Conservation (phyloP, 345 rosid species). For the Eucalyptus polyanthemos region DNA sequence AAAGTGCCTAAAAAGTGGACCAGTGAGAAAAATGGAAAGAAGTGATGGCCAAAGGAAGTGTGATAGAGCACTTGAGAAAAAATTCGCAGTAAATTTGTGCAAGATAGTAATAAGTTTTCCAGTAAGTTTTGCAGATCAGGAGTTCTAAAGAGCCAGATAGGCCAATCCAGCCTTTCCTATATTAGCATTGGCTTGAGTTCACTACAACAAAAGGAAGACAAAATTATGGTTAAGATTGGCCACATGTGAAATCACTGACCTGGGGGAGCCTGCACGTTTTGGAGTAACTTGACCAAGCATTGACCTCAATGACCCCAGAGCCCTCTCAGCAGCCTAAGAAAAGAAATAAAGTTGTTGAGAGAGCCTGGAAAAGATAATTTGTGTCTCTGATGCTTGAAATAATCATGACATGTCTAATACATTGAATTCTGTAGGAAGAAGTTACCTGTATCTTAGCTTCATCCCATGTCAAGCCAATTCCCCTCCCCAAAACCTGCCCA, state of each 20-base stretch:
- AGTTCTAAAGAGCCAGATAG: neutral
- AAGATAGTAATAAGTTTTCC: neutral
- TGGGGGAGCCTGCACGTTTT: conserved; percentile 71
- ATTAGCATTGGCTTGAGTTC: neutral
- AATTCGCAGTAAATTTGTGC: neutral
- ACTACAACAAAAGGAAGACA: neutral
- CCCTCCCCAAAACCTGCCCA: conserved; percentile 82
- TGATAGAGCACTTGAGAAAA: neutral
- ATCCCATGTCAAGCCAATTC: conserved; percentile 83
- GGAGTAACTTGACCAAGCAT: conserved; percentile 50
- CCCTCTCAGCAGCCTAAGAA: conserved; percentile 84
- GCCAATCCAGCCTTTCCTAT: neutral
- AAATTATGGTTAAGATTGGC: neutral
- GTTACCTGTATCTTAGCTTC: conserved; percentile 88
- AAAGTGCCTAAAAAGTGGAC: neutral
- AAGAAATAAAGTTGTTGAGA: neutral
- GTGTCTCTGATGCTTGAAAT: neutral
- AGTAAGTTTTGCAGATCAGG: neutral
- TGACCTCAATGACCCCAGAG: conserved; percentile 53
- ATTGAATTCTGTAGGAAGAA: neutral
- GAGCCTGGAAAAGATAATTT: neutral
- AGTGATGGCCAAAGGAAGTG: neutral
- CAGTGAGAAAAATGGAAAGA: neutral
- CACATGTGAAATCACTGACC: conserved; percentile 34
- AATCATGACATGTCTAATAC: neutral